Evolutionary conservation across 176 grass and related monocot species (phyloP), one percentile per base, ranked within the genome.

Genomic region (Triticum turgidum): DNA sequence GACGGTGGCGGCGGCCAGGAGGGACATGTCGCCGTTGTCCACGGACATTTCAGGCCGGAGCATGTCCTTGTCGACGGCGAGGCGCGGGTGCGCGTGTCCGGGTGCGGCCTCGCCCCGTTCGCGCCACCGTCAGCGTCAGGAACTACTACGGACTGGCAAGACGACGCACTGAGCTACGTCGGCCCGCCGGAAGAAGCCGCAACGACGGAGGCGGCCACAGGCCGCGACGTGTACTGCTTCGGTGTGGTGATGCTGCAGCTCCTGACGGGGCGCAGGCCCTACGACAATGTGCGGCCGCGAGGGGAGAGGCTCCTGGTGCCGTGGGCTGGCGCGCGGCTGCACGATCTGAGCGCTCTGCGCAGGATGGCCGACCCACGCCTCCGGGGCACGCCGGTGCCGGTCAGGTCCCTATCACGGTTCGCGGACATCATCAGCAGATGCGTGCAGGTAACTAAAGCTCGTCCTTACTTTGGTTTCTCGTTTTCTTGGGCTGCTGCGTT

Each of bases 171-270:
- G 73, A 88, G 83, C 84, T 86, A 89, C 73, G 79, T 86, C 81
- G 44, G 80, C 65, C 82, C 85, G 9, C 86, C 76, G 47, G 90
- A 88, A 35, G 67, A 84, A 3, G 79, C 64, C 6, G 1, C 11
- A 22, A 20, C 33, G 49, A 11, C 21, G 6, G 54, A 52, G 25
- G 65, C 45, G 68, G 56, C 32, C 14, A 78, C 72, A 27, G 81
- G 88, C 27, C 5, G 51, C 5, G 93, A 95, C 62, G 65, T 88
- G 11, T 92, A 95, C 65, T 81, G 93, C 88, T 90, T 94, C 44
- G 90, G 93, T 30, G 80, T 90, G 3, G 74, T 92, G 75, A 86
- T 95, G 93, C 66, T 95, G 78, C 90, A 95, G 89, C 88, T 95
- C 5, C 90, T 95, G 52, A 95, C 90, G 0, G 90, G 90, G 17